Base-by-base conservation (phyloP, 257 asterid species). In the Gentiana straminea region DNA sequence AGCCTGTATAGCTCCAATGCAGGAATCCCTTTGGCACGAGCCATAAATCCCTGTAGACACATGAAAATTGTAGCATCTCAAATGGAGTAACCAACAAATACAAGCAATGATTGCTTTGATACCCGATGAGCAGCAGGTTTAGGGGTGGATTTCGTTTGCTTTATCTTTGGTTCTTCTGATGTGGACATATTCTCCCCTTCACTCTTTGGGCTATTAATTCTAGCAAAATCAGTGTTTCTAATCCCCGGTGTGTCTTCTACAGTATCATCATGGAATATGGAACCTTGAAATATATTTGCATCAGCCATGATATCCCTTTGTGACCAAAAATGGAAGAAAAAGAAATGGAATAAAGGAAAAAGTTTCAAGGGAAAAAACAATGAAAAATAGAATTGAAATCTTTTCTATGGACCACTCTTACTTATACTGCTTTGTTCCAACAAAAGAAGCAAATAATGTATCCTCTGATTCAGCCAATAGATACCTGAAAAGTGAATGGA, bases 281-380 rank as follows among this genome's bases (percentile, higher is more conserved):
- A 97, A 85, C 98, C 98, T 92, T 92, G 98, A 88, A 92, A 92
- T 80, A 92, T 88, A 85, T 92, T 88, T 73, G 93, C 98, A 81
- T 88, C 98, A 92, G 98, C 98, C 94, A 92, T 81, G 94, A 92
- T 61, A 85, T 92, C 98, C 98, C 98, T 92, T 87, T 79, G 65
- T 73, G 73, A 69, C 77, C 73, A 76, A 78, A 77, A 75, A 75
- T 61, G 64, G 72, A 61, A 65, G 63, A 71, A 59, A 82, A 78
- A 35, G 24, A 57, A 9, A 57, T 73, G 69, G 60, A 79, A 76
- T 76, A 76, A 70, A 67, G 75, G 65, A 57, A 69, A 64, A 53
- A 64, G 64, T 63, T 66, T 39, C 62, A 44, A 45, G 46, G 65
- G 70, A 62, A 60, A 74, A 67, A 38, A 33, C 45, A n/a, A 11